phyloP scores from a whole-genome alignment of 192 early-diverging fungal species.

The Thoreauomyces humboldtii region DNA sequence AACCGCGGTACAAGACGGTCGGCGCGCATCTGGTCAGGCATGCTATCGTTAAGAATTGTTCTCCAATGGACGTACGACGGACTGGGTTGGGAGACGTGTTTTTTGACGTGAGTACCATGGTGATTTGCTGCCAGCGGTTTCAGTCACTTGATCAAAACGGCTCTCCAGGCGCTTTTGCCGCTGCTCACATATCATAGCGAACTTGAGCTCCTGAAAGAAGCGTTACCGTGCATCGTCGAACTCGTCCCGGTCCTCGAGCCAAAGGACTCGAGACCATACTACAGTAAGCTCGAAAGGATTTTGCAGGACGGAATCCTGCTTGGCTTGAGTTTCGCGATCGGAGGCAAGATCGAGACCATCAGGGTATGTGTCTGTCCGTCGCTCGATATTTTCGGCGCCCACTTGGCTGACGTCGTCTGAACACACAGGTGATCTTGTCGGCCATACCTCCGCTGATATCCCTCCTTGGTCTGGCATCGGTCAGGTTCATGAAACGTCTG shows the following conservation, averaged over 20 bases:
- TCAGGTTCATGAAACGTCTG: constrained; percentile 12
- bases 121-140: not conserved
- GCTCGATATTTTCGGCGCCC: constrained; percentile 11
- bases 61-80: constrained; percentile 23
- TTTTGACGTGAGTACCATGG: constrained; percentile 24
- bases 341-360: constrained; percentile 29
- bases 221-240: constrained; percentile 22
- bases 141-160: constrained; percentile 7
- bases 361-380: constrained; percentile 9
- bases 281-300: constrained; percentile 21
- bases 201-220: constrained; percentile 18
- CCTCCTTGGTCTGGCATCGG: not conserved
- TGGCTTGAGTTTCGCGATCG: constrained; percentile 34
- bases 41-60: constrained; percentile 17
- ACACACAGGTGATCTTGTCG: constrained; percentile 1
- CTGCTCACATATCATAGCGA: constrained; percentile 30
- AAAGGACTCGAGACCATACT: constrained; percentile 7
- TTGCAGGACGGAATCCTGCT: constrained; percentile 33
- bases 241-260: constrained; percentile 29
- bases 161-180: constrained; percentile 7
- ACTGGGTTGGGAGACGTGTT: constrained; percentile 38
- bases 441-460: not conserved
- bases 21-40: constrained; percentile 24
- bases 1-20: constrained; percentile 29
- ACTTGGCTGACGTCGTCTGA: constrained; percentile 7